Percentiles rank a stretch among this genome's conserved stretches.
Evolutionary conservation across 192 early-diverging fungal genomes (phyloP).

Genomic region (Podila clonocystis): DNA sequence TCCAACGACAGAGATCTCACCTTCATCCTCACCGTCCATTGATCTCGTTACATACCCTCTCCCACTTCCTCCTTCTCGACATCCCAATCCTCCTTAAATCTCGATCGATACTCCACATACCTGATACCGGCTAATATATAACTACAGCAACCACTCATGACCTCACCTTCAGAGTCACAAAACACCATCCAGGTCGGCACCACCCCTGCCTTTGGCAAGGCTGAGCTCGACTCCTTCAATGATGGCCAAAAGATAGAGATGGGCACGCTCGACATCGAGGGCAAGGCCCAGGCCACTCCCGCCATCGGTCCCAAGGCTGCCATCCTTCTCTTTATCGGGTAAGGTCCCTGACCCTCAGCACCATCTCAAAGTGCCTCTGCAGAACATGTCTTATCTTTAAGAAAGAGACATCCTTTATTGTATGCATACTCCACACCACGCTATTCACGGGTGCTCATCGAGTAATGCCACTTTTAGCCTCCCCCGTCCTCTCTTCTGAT

Average conservation of each 20-base stretch:
- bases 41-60: too few species aligned
- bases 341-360: neutral
- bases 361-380: neutral
- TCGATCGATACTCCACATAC: neutral
- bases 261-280: conserved; percentile 19
- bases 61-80: too few species aligned
- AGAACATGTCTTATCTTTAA: neutral
- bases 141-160: neutral
- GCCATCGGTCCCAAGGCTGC: conserved; percentile 19
- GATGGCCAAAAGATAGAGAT: neutral
- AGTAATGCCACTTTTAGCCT: neutral
- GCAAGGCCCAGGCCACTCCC: conserved; percentile 6
- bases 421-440: too few species aligned
- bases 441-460: too few species aligned
- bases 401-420: neutral
- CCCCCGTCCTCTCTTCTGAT: neutral
- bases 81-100: too few species aligned
- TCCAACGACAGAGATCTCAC: too few species aligned
- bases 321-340: conserved; percentile 40
- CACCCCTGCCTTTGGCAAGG: neutral
- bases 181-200: neutral
- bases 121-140: neutral
- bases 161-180: conserved; percentile 1
- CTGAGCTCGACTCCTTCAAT: neutral
- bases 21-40: too few species aligned